These are phyloP conservation scores for Neurospora sp. DNA, from an alignment of 495 filamentous ascomycete species.

Conservation along the genomic window DNA sequence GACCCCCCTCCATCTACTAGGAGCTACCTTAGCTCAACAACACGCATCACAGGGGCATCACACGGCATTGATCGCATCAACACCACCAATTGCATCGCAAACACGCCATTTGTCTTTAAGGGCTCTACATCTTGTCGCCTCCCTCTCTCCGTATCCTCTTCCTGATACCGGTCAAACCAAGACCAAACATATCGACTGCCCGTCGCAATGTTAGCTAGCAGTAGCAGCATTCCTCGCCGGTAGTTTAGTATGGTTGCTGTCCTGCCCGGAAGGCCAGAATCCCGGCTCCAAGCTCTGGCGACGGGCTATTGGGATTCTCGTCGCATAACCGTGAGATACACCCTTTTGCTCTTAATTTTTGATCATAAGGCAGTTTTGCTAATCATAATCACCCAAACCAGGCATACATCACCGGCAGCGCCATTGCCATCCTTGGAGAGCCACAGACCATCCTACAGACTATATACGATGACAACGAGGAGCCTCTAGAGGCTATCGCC, in stretches of 20 bases:
- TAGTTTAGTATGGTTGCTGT: conserved; percentile 52
- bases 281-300: conserved; percentile 81
- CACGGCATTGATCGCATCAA: neutral
- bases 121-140: too few species aligned
- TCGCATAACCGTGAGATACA: conserved; percentile 60
- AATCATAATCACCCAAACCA: conserved; percentile 21
- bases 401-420: conserved; percentile 84
- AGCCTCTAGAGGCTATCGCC: conserved; percentile 58
- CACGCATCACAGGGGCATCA: neutral
- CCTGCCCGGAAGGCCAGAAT: conserved; percentile 83
- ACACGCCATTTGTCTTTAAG: neutral
- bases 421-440: conserved; percentile 70
- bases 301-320: conserved; percentile 73
- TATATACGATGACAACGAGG: conserved; percentile 73
- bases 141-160: neutral
- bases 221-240: neutral
- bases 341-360: neutral
- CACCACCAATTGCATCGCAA: neutral
- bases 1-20: neutral
- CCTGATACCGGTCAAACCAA: neutral
- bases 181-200: neutral
- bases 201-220: neutral
- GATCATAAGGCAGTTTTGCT: neutral
- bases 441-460: conserved; percentile 76
- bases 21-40: neutral